phyloP scores from a whole-genome alignment of 768 basidiomycete species.

The Lactarius hatsudake region DNA sequence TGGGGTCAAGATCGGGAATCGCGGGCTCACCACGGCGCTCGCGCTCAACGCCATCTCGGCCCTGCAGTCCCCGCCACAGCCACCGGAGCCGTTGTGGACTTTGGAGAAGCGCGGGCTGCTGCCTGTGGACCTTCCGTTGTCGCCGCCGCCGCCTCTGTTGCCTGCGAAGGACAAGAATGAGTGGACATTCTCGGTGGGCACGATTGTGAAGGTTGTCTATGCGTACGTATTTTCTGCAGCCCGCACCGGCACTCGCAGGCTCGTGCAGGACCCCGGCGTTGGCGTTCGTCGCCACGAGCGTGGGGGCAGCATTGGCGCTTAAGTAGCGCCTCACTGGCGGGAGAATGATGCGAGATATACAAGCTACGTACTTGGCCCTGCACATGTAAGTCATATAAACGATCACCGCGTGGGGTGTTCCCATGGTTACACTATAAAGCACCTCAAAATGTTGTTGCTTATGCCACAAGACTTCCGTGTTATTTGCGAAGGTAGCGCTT shows the following conservation, averaged over 20 bases:
- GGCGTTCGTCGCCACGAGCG: neutral
- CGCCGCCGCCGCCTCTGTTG: neutral
- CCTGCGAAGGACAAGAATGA: neutral
- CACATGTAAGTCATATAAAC: neutral
- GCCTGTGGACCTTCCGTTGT: neutral
- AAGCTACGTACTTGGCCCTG: neutral
- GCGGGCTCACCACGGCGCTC: constrained; percentile 52
- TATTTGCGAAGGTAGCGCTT: constrained; percentile 59
- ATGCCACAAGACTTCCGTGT: constrained; percentile 16
- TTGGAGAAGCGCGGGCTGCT: no score
- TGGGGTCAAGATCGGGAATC: constrained; percentile 50
- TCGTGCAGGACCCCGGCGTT: no score
- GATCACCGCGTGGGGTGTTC: neutral
- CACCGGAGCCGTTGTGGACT: no score
- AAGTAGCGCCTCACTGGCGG: no score
- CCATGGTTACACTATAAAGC: neutral
- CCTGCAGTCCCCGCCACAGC: constrained; percentile 19
- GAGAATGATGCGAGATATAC: no score
- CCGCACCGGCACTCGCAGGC: no score
- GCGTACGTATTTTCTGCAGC: constrained; percentile 12
- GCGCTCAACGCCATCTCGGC: constrained; percentile 50
- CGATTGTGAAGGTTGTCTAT: constrained; percentile 4
- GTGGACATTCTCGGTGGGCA: neutral
- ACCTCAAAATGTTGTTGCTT: neutral
- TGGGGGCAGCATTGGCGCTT: neutral